A percentile compares a stretch with the other conserved stretches of the same genome.
phyloP scores from a whole-genome alignment of 192 early-diverging fungal genomes.

The Polychytrium aggregatum region DNA sequence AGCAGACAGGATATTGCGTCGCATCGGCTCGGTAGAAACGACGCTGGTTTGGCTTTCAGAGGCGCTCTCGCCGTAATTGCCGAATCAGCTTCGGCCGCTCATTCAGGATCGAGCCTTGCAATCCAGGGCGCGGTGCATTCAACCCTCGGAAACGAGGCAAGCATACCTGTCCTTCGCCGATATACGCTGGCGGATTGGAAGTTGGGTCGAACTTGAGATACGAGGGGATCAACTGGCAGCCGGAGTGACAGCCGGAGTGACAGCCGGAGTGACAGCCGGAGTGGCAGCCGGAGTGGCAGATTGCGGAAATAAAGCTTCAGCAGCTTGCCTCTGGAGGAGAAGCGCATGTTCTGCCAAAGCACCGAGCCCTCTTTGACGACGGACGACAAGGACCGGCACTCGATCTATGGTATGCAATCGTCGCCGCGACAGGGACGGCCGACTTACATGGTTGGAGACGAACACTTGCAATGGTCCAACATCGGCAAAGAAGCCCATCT shows the following conservation, averaged over 20 bases:
- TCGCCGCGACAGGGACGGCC: not conserved
- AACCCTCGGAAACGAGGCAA: not conserved
- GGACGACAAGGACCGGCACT: slow-evolving; percentile 6
- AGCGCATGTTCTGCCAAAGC: not conserved
- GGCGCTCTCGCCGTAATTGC: no score
- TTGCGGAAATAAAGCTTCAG: slow-evolving; percentile 1
- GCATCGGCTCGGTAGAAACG: no score
- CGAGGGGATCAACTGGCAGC: slow-evolving; percentile 75
- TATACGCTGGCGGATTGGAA: slow-evolving; percentile 72
- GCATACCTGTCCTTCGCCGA: slow-evolving; percentile 62
- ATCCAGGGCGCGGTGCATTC: not conserved
- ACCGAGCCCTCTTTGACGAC: not conserved
- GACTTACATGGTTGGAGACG: slow-evolving; percentile 63
- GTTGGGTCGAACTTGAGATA: slow-evolving; percentile 87
- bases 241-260: no score
- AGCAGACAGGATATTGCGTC: no score
- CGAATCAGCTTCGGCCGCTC: no score
- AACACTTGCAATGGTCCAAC: slow-evolving; percentile 90
- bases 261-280: no score
- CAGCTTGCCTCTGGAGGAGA: slow-evolving; percentile 3
- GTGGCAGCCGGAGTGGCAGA: not conserved
- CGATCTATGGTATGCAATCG: not conserved
- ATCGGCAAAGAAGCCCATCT: slow-evolving; percentile 92
- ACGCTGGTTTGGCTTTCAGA: no score
- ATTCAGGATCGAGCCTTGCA: no score